Conservation (phyloP, 805 yeast species). For the Isabelozyma rhagii region DNA sequence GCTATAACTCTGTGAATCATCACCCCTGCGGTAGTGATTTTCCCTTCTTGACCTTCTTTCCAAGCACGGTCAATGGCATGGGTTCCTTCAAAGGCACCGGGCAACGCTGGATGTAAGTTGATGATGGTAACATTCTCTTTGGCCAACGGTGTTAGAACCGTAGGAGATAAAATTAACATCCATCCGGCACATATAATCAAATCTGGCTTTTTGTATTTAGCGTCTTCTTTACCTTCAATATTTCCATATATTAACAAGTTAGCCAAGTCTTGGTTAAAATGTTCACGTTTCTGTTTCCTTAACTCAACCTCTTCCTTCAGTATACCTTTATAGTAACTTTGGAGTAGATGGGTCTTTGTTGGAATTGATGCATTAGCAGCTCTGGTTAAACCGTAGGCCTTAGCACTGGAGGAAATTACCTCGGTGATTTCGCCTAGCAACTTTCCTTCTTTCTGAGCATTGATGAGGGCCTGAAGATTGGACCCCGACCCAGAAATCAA, state of each 20-base stretch:
- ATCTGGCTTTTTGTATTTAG: conserved; percentile 57
- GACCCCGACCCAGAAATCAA: conserved; percentile 94
- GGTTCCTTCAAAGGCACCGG: conserved; percentile 96
- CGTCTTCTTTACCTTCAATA: conserved; percentile 26
- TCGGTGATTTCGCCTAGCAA: conserved; percentile 56
- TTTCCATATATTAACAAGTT: conserved; percentile 54
- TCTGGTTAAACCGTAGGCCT: conserved; percentile 85
- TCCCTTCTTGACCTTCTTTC: conserved; percentile 89
- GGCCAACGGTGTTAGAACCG: conserved; percentile 65
- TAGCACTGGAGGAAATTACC: conserved; percentile 80
- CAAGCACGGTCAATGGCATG: conserved; percentile 96
- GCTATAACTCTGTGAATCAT: conserved; percentile 97
- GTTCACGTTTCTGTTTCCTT: conserved; percentile 60
- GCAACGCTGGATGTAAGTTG: conserved; percentile 94
- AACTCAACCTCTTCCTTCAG: conserved; percentile 63
- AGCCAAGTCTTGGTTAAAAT: conserved; percentile 79
- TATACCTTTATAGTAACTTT: conserved; percentile 68
- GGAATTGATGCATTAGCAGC: conserved; percentile 71
- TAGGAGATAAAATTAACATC: conserved; percentile 87
- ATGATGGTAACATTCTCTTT: conserved; percentile 70
- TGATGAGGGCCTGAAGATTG: conserved; percentile 92
- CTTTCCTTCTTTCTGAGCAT: conserved; percentile 49
- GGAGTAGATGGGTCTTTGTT: conserved; percentile 68
- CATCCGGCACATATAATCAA: conserved; percentile 97
- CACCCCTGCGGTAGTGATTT: conserved; percentile 75